Evolutionary conservation across 2,329 filamentous ascomycete species (phyloP).

Genomic region (Fusarium longipes): DNA sequence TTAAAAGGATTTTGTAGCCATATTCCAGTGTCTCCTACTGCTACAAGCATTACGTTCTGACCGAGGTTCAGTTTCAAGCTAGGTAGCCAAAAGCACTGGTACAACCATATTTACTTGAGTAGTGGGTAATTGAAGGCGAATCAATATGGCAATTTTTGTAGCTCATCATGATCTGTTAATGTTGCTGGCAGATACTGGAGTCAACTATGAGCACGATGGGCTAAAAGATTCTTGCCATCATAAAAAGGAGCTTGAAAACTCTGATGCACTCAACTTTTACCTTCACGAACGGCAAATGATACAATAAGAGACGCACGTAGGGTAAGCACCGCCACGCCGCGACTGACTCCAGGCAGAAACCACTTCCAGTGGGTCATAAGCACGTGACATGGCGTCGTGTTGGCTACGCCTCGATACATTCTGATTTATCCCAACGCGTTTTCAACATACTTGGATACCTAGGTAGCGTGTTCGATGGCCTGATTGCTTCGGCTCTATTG

Average conservation of each 20-base stretch:
- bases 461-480: background rate
- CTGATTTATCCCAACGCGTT: constrained; percentile 22
- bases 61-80: background rate
- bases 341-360: constrained; percentile 15
- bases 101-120: no score
- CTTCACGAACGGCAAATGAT: no score
- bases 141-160: no score
- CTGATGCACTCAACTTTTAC: no score
- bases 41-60: background rate
- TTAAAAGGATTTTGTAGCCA: constrained; percentile 4
- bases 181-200: no score
- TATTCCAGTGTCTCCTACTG: background rate
- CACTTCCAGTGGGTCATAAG: background rate
- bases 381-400: constrained; percentile 42
- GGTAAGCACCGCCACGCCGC: background rate
- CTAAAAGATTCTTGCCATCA: no score
- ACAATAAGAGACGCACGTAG: background rate
- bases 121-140: no score
- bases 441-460: background rate
- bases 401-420: background rate
- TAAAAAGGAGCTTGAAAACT: no score
- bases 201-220: no score
- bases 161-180: no score
- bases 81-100: no score
- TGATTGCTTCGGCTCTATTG: background rate